Evolutionary conservation across 257 asterid genomes (phyloP), one percentile per base, ranked within the genome.

Genomic region (Ballota nigra): DNA sequence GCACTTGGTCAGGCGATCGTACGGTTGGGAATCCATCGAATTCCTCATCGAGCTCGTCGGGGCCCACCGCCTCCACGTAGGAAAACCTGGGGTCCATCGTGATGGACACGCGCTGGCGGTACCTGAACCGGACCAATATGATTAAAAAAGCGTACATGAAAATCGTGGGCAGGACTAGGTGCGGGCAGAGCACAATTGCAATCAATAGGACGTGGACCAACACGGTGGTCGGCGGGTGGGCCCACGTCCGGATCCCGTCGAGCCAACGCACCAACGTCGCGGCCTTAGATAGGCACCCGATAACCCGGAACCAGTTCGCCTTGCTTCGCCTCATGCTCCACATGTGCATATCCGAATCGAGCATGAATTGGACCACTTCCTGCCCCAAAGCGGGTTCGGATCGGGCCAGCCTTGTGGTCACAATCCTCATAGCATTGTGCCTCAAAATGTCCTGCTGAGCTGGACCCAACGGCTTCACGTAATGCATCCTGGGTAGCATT

Each of bases 251-350:
- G 23, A 92, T 88, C 24, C 90, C 90, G 1, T 88, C 89, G 10
- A 88, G 78, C 98, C 98, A 90, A 0, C 92, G 76, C 0, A 77
- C 87, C 11, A 90, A 73, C 0, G 84, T 67, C 68, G 97, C 96
- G 1, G 86, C 92, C 64, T 75, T 83, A 0, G 97, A 88, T 58
- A 92, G 70, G 81, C 97, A 92, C 4, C 97, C 91, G 0, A 89
- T 82, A 2, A 92, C 87, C 7, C 98, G 77, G 56, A 89, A 90
- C 98, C 98, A 92, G 66, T 92, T 92, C 0, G 97, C 96, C 86
- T 92, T 92, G 83, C 98, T 88, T 5, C 96, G 74, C 63, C 98
- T 85, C 96, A 92, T 86, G 84, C 97, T 92, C 98, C 97, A 92
- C 80, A 88, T 83, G 56, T 90, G 95, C 64, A 80, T 85, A 68